These are phyloP conservation scores for Termitomyces sp. DNA, from an alignment of 768 basidiomycete species.

Conservation along the genomic window DNA sequence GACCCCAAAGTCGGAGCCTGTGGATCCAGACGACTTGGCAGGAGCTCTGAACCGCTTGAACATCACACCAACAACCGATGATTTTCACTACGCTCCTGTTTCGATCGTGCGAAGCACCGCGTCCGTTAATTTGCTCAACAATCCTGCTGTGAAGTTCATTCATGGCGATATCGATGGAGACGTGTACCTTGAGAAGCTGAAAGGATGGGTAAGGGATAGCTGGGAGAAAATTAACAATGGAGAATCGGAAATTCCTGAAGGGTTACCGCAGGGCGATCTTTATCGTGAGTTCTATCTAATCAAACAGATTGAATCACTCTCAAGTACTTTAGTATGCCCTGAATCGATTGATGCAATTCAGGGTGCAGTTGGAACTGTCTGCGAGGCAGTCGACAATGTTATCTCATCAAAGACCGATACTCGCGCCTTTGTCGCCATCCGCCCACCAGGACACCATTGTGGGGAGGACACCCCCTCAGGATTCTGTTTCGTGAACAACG, in stretches of 20 bases:
- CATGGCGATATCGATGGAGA: conserved; percentile 70
- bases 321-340: conserved; percentile 58
- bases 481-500: conserved; percentile 96
- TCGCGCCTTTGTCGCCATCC: conserved; percentile 65
- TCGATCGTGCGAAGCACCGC: conserved; percentile 51
- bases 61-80: conserved; percentile 19
- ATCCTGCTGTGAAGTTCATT: conserved; percentile 68
- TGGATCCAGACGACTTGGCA: conserved; percentile 37
- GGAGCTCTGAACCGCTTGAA: conserved; percentile 44
- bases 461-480: conserved; percentile 87
- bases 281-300: conserved; percentile 55
- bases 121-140: conserved; percentile 49
- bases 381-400: conserved; percentile 82
- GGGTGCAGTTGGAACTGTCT: conserved; percentile 79
- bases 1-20: background rate
- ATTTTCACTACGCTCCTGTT: conserved; percentile 25
- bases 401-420: conserved; percentile 22
- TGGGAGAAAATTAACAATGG: conserved; percentile 55
- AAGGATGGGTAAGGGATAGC: conserved; percentile 58
- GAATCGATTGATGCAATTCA: conserved; percentile 73
- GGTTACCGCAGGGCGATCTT: conserved; percentile 73
- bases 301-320: conserved; percentile 1
- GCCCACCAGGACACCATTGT: conserved; percentile 95
- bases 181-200: conserved; percentile 62
- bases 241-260: conserved; percentile 73